Percentiles rank a stretch among this genome's conserved stretches.
Conservation (phyloP, 2,329 filamentous ascomycete genomes). For the Trichoderma sp. region DNA sequence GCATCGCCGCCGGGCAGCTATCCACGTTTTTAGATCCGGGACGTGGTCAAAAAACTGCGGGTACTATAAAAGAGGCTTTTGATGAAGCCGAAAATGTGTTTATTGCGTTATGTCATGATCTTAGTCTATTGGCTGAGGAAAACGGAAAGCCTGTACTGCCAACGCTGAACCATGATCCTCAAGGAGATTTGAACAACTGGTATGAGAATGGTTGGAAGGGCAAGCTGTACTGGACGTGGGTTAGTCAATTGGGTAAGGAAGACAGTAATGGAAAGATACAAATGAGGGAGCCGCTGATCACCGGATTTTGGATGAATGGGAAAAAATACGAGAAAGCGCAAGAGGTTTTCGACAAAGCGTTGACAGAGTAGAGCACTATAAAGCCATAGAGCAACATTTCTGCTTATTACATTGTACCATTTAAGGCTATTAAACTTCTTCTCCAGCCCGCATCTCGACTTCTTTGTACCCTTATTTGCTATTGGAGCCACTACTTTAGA, state of each 20-base stretch:
- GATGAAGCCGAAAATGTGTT: conserved; percentile 20
- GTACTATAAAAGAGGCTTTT: background rate
- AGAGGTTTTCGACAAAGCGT: background rate
- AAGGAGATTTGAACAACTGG: conserved; percentile 14
- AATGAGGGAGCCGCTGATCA: background rate
- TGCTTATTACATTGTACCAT: background rate
- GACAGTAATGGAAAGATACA: conserved; percentile 3
- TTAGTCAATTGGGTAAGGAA: background rate
- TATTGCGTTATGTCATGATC: conserved; percentile 2
- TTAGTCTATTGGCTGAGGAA: background rate
- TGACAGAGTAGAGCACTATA: background rate
- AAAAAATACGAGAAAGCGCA: background rate
- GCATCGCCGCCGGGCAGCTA: background rate
- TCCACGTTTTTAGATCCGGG: background rate
- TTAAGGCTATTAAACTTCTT: background rate
- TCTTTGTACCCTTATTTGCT: no score
- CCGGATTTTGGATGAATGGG: conserved; percentile 10
- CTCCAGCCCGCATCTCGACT: no score
- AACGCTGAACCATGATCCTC: background rate
- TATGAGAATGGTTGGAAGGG: conserved; percentile 20
- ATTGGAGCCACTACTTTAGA: background rate
- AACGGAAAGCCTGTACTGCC: conserved; percentile 1
- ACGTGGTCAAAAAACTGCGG: background rate
- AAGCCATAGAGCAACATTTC: background rate
- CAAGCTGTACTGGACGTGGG: conserved; percentile 14